Evolutionary conservation across 1,139 yeast genomes (phyloP), one percentile per base, ranked within the genome.

Genomic region (Geotrichum reessii): DNA sequence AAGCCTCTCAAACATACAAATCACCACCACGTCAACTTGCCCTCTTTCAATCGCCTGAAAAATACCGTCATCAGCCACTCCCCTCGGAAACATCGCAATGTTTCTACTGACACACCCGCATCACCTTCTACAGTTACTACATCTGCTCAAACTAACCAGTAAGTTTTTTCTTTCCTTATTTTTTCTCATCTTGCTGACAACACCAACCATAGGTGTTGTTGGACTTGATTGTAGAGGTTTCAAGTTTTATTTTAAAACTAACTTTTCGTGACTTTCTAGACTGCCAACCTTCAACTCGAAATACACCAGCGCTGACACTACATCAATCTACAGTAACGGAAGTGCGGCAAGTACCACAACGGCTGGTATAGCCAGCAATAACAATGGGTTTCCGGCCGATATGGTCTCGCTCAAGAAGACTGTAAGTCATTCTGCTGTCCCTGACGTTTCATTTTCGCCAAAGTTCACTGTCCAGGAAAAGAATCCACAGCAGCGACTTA

Each of bases 201-300:
- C 44, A n/a, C 44, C 44, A 14, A n/a, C n/a, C n/a, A 12, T 31
- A 31, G 6, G n/a, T 5, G 12, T 8, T 31, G 37, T 8, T 12
- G n/a, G 44, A 7, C 44, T 12, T 37, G 44, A n/a, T n/a, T 37
- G 17, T 19, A n/a, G n/a, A n/a, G n/a, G 44, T 12, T 22, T 31
- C n/a, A 37, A 37, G 44, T 37, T 37, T 14, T 17, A 37, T 1
- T n/a, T 37, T 37, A n/a, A 5, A 37, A 47, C 50, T 47, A 47
- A 47, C 50, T 24, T 37, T 40, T 22, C 27, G 28, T 28, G 33
- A 47, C 46, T 24, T 50, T 47, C 7, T 37, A 40, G 55, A 27
- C 55, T 48, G 7, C 55, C 58, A 28, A 47, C 55, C 21, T 55
- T 55, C 40, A 55, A 55, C 33, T 46, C 58, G 14, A 52, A 52